Evolutionary conservation across 2,329 filamentous ascomycete genomes (phyloP).

Genomic region (Microsporum audouinii): DNA sequence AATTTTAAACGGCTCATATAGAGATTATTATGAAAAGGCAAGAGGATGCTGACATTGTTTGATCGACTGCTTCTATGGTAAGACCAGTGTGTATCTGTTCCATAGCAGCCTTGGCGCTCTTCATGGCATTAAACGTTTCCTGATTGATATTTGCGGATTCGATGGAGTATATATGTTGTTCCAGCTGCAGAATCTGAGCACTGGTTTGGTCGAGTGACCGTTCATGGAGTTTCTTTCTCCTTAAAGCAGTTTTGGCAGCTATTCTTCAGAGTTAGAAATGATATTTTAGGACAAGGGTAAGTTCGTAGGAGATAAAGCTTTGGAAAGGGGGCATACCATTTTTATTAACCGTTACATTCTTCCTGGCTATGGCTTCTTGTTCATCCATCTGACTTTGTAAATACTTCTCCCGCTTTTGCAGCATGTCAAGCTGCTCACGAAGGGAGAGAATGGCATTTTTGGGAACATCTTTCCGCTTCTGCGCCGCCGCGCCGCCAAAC

Average conservation of each 20-base stretch:
- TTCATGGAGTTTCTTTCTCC: conserved; percentile 90
- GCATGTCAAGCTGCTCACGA: conserved; percentile 85
- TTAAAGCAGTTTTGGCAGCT: conserved; percentile 83
- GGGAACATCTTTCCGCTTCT: conserved; percentile 83
- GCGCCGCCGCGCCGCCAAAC: conserved; percentile 74
- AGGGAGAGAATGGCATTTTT: conserved; percentile 93
- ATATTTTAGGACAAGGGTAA: neutral
- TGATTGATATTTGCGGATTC: conserved; percentile 98
- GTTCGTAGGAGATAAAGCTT: neutral
- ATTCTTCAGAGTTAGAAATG: conserved; percentile 12
- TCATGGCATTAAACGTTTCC: conserved; percentile 89
- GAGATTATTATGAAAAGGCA: neutral
- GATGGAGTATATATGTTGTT: conserved; percentile 92
- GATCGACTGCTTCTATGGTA: conserved; percentile 87
- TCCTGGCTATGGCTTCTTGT: conserved; percentile 77
- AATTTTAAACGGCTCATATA: neutral
- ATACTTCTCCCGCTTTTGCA: conserved; percentile 91
- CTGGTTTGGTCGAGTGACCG: conserved; percentile 83
- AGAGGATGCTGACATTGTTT: conserved; percentile 63
- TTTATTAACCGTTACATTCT: conserved; percentile 82
- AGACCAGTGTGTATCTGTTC: conserved; percentile 81
- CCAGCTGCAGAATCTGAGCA: conserved; percentile 79
- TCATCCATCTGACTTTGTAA: conserved; percentile 86
- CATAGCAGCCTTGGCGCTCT: conserved; percentile 83
- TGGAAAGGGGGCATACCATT: conserved; percentile 50